Conservation (phyloP, 140 eudicot genomes). For the Cichorium intybus region DNA sequence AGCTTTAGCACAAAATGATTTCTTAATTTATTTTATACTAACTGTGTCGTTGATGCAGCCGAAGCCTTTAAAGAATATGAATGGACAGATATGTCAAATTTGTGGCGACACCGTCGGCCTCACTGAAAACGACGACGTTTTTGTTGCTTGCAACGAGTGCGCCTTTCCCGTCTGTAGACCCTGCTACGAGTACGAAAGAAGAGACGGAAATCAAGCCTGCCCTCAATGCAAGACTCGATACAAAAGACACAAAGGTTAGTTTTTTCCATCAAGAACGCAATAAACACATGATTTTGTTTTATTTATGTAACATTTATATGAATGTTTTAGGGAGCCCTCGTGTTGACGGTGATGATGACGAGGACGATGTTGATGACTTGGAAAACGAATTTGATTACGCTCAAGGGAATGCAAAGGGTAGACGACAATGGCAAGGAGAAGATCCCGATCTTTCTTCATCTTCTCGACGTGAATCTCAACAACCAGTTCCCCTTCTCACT, state of each 20-base stretch:
- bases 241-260: constrained; percentile 71
- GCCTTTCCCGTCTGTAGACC: constrained; percentile 91
- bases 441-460: constrained; percentile 77
- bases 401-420: constrained; percentile 46
- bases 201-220: constrained; percentile 85
- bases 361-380: constrained; percentile 83
- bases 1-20: neutral
- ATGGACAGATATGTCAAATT: constrained; percentile 70
- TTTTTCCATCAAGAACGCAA: constrained; percentile 1
- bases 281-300: neutral
- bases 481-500: constrained; percentile 77
- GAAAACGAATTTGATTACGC: constrained; percentile 70
- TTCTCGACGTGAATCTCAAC: constrained; percentile 75
- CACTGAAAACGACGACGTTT: constrained; percentile 56
- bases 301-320: neutral
- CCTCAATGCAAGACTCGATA: constrained; percentile 94
- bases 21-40: neutral
- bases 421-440: constrained; percentile 69
- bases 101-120: constrained; percentile 76
- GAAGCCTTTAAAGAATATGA: constrained; percentile 51
- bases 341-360: constrained; percentile 89
- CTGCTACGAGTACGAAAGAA: constrained; percentile 85
- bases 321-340: constrained; percentile 60
- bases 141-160: constrained; percentile 94
- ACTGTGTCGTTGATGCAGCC: constrained; percentile 41